Conservation (phyloP, 768 basidiomycete genomes). For the Lentinula edodes region DNA sequence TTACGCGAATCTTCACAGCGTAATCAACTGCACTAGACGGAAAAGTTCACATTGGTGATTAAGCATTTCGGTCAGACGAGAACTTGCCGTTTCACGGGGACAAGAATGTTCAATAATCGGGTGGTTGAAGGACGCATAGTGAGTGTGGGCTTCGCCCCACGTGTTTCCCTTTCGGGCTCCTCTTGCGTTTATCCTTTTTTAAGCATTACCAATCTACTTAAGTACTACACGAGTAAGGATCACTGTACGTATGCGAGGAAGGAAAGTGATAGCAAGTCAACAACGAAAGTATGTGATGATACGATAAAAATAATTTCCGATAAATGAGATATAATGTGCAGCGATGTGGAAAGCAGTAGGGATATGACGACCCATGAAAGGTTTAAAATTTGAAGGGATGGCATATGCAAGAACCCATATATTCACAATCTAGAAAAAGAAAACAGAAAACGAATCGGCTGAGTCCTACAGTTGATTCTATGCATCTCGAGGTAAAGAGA, state of each 20-base stretch:
- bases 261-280: background rate
- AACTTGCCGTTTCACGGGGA: conserved; percentile 84
- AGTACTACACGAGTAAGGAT: too few relatives aligned
- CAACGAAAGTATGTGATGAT: background rate
- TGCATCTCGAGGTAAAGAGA: conserved; percentile 5
- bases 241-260: background rate
- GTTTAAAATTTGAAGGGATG: background rate
- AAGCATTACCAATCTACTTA: too few relatives aligned
- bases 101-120: conserved; percentile 81
- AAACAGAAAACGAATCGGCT: background rate
- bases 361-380: background rate
- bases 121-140: conserved; percentile 70
- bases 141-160: background rate
- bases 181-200: too few relatives aligned
- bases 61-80: background rate
- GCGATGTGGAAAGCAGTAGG: background rate
- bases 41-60: background rate
- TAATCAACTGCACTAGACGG: conserved; percentile 81
- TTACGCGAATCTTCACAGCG: conserved; percentile 97
- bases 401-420: background rate
- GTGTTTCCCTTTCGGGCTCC: background rate
- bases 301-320: background rate
- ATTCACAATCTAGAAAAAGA: background rate
- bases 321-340: background rate
- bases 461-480: background rate